These are phyloP conservation scores for Amoebophrya sp. DNA, from an alignment of 169 alveolate species.

Conservation along the genomic window DNA sequence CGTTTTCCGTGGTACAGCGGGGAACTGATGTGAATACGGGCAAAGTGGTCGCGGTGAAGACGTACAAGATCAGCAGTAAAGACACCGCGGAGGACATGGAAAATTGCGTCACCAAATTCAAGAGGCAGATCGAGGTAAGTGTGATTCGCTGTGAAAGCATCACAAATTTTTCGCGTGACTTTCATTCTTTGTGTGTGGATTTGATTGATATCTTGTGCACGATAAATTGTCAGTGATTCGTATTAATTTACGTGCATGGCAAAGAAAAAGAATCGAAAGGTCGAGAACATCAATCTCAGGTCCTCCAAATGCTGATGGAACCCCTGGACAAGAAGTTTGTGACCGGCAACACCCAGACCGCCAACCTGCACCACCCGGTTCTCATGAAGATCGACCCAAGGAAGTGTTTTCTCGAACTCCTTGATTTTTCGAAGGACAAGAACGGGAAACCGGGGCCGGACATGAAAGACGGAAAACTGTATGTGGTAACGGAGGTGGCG, in stretches of 20 bases:
- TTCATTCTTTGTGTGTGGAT: no score
- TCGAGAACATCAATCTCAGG: no score
- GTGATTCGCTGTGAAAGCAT: no score
- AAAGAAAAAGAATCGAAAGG: no score
- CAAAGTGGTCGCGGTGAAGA: background rate
- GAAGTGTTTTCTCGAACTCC: background rate
- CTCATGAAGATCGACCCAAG: background rate
- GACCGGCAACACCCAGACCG: no score
- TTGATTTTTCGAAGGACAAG: background rate
- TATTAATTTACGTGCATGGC: no score
- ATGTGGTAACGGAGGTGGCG: conserved; percentile 28
- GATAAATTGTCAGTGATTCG: no score
- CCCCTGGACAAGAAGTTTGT: background rate
- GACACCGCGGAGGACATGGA: background rate
- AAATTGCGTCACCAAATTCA: background rate
- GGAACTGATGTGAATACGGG: background rate
- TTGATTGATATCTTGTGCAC: no score
- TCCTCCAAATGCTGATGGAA: background rate
- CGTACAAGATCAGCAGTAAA: background rate
- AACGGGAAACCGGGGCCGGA: background rate
- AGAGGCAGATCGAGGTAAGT: background rate
- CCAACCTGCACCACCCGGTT: background rate
- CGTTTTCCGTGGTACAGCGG: background rate
- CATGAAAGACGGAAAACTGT: background rate
- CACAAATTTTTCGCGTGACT: no score